Conservation (phyloP, 257 asterid species). For the Capsicum pubescens region DNA sequence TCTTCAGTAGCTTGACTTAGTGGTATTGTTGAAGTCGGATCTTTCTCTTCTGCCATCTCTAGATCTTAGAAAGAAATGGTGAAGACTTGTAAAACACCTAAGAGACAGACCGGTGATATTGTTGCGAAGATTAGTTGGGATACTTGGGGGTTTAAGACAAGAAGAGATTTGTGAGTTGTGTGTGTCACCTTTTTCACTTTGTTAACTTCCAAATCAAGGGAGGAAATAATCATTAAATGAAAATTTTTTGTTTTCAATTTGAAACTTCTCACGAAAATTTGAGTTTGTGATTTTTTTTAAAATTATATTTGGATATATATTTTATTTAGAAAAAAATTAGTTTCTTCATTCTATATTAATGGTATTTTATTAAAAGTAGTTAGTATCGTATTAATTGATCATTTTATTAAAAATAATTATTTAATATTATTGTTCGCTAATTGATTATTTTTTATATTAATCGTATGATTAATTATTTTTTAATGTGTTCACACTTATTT, state of each 20-base stretch:
- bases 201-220: background rate
- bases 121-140: slow-evolving; percentile 6
- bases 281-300: background rate
- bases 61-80: slow-evolving; percentile 27
- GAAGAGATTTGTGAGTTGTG: background rate
- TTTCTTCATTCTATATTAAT: too few relatives aligned
- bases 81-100: background rate
- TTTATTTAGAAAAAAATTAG: too few relatives aligned
- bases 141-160: background rate
- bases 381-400: too few relatives aligned
- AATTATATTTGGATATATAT: too few relatives aligned
- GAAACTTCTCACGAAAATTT: too few relatives aligned
- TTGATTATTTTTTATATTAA: too few relatives aligned
- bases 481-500: too few relatives aligned
- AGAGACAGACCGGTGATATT: background rate
- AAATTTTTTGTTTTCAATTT: background rate
- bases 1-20: slow-evolving; percentile 82
- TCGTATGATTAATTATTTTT: too few relatives aligned
- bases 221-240: background rate
- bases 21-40: slow-evolving; percentile 72
- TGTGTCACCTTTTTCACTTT: background rate
- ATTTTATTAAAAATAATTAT: too few relatives aligned
- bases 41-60: slow-evolving; percentile 84
- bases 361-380: too few relatives aligned
- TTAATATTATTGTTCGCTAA: too few relatives aligned